Conservation (phyloP, 768 basidiomycete species). For the Calocera cornea region DNA sequence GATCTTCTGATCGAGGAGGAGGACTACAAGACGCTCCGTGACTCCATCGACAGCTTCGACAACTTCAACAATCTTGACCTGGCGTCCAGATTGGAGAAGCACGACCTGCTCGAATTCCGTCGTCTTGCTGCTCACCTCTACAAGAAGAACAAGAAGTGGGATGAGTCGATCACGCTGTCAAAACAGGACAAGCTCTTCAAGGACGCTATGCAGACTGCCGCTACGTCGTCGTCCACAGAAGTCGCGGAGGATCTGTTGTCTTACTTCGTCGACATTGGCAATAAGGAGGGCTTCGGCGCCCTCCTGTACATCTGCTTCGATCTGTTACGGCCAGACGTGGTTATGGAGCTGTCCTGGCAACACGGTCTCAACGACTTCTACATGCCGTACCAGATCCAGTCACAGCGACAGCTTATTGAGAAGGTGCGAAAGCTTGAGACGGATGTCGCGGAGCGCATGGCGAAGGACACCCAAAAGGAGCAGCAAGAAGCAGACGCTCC, state of each 20-base stretch:
- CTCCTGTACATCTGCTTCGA: slow-evolving; percentile 89
- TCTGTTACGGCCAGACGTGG: slow-evolving; percentile 80
- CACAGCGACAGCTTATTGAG: slow-evolving; percentile 62
- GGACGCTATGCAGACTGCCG: slow-evolving; percentile 88
- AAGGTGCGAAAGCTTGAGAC: slow-evolving; percentile 69
- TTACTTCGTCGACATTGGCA: slow-evolving; percentile 97
- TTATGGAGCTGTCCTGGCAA: slow-evolving; percentile 93
- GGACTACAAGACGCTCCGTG: slow-evolving; percentile 93
- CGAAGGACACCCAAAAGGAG: slow-evolving; percentile 81
- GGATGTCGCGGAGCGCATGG: slow-evolving; percentile 74
- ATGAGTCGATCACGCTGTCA: slow-evolving; percentile 86
- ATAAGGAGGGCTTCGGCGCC: slow-evolving; percentile 94
- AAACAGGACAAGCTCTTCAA: slow-evolving; percentile 97
- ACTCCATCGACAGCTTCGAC: slow-evolving; percentile 95
- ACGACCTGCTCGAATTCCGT: slow-evolving; percentile 88
- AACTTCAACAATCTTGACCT: slow-evolving; percentile 89
- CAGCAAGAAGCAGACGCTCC: slow-evolving; percentile 73
- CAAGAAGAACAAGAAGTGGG: slow-evolving; percentile 97
- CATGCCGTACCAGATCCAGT: slow-evolving; percentile 91
- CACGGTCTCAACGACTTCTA: slow-evolving; percentile 93
- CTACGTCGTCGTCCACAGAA: slow-evolving; percentile 67
- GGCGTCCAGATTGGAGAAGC: slow-evolving; percentile 73
- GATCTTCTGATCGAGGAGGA: slow-evolving; percentile 98
- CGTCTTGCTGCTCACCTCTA: slow-evolving; percentile 89
- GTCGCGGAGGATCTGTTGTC: slow-evolving; percentile 89